A percentile compares a stretch with the other conserved stretches of the same genome.
Evolutionary conservation across 2,329 filamentous ascomycete species (phyloP).

Genomic region (Neonectria magnoliae): DNA sequence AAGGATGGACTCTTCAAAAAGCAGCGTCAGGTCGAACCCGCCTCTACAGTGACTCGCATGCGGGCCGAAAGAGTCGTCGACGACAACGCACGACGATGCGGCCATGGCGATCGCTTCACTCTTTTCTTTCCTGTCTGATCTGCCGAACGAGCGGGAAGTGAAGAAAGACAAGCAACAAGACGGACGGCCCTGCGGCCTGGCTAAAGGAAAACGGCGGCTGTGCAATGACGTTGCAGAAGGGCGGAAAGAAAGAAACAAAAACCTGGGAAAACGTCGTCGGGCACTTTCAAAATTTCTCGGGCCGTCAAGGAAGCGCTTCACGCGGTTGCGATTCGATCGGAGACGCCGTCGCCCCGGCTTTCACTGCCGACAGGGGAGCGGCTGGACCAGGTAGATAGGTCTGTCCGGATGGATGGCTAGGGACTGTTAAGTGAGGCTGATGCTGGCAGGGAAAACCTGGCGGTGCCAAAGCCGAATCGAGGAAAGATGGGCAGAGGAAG

Average conservation of each 20-base stretch:
- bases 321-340: not conserved
- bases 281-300: not conserved
- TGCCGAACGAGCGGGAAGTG: not conserved
- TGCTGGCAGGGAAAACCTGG: not conserved
- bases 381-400: too few species aligned
- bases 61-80: conserved; percentile 36
- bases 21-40: conserved; percentile 60
- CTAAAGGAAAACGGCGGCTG: not conserved
- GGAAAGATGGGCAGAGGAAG: conserved; percentile 1
- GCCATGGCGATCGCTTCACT: conserved; percentile 15
- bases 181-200: conserved; percentile 11
- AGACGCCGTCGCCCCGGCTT: not conserved
- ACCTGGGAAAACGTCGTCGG: conserved; percentile 1
- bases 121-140: not conserved
- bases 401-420: not conserved
- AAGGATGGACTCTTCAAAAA: conserved; percentile 52
- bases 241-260: not conserved
- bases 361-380: not conserved
- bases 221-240: not conserved
- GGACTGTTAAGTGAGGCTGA: not conserved
- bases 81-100: conserved; percentile 7
- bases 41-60: conserved; percentile 47
- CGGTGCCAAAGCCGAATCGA: not conserved
- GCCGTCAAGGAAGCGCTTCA: not conserved
- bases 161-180: not conserved